phyloP scores from a whole-genome alignment of 306 rosid species.

The Trifolium dubium region DNA sequence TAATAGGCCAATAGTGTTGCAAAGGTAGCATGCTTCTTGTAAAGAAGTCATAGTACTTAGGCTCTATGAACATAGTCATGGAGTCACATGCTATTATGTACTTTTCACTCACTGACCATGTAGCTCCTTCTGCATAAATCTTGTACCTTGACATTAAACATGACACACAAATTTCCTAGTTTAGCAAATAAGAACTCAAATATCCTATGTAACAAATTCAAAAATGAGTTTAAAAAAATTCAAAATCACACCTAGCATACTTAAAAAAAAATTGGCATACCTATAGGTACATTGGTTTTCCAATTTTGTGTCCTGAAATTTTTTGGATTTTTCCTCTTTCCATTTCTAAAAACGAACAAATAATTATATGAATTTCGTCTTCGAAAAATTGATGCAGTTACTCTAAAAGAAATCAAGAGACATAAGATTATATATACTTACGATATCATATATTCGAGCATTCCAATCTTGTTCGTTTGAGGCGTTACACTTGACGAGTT shows the following conservation, averaged over 20 bases:
- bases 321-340: constrained; percentile 19
- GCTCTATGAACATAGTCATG: constrained; percentile 54
- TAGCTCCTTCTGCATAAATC: constrained; percentile 55
- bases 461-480: constrained; percentile 47
- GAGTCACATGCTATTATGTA: constrained; percentile 63
- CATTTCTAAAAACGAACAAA: constrained; percentile 44
- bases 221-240: not conserved
- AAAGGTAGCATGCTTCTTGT: constrained; percentile 53
- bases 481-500: constrained; percentile 48
- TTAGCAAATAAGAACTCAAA: not conserved
- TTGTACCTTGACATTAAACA: constrained; percentile 49
- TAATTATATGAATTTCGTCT: not conserved
- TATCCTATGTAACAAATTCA: not conserved
- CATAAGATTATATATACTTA: constrained; percentile 19
- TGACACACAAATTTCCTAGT: not conserved
- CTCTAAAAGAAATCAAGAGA: not conserved
- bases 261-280: constrained; percentile 27
- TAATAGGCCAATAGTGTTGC: constrained; percentile 58
- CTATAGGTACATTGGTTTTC: constrained; percentile 59
- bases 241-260: not conserved
- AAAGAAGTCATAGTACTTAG: constrained; percentile 50
- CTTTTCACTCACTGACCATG: constrained; percentile 66
- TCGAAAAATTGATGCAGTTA: not conserved
- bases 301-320: constrained; percentile 44
- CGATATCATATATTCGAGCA: constrained; percentile 48